These are phyloP conservation scores for Epichloe hybrida DNA, from an alignment of 2,329 filamentous ascomycete genomes.

Conservation along the genomic window DNA sequence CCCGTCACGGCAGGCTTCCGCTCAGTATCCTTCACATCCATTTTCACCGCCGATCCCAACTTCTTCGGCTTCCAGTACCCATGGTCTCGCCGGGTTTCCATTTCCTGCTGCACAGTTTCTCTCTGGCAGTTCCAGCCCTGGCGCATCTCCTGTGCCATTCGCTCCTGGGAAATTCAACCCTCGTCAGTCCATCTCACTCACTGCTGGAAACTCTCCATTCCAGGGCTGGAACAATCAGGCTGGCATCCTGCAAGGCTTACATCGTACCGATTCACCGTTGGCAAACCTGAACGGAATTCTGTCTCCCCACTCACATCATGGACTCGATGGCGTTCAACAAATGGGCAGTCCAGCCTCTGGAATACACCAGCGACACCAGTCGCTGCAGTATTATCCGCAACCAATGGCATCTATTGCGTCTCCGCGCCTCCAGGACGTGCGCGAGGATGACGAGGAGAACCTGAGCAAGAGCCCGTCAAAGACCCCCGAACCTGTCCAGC, in stretches of 20 bases:
- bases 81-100: slow-evolving; percentile 38
- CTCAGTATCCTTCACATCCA: slow-evolving; percentile 60
- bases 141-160: slow-evolving; percentile 60
- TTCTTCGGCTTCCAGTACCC: slow-evolving; percentile 62
- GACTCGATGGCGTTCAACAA: slow-evolving; percentile 34
- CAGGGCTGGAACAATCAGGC: slow-evolving; percentile 48
- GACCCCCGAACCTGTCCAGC: slow-evolving; percentile 35
- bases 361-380: slow-evolving; percentile 44
- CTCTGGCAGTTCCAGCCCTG: slow-evolving; percentile 48
- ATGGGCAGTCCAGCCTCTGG: slow-evolving; percentile 28
- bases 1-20: slow-evolving; percentile 55
- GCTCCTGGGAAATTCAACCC: slow-evolving; percentile 49
- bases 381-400: slow-evolving; percentile 43
- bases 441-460: slow-evolving; percentile 58
- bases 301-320: slow-evolving; percentile 52
- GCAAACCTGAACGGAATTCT: slow-evolving; percentile 39
- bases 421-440: slow-evolving; percentile 55
- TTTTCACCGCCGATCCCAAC: slow-evolving; percentile 77
- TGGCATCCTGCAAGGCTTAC: slow-evolving; percentile 38
- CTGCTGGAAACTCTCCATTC: slow-evolving; percentile 51
- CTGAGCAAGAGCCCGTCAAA: slow-evolving; percentile 37
- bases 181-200: slow-evolving; percentile 58
- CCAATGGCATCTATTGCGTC: slow-evolving; percentile 42
- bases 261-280: slow-evolving; percentile 50
- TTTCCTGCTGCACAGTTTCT: slow-evolving; percentile 46